Base-by-base conservation (phyloP, 1,139 yeast species). In the Kodamaea arcana region DNA sequence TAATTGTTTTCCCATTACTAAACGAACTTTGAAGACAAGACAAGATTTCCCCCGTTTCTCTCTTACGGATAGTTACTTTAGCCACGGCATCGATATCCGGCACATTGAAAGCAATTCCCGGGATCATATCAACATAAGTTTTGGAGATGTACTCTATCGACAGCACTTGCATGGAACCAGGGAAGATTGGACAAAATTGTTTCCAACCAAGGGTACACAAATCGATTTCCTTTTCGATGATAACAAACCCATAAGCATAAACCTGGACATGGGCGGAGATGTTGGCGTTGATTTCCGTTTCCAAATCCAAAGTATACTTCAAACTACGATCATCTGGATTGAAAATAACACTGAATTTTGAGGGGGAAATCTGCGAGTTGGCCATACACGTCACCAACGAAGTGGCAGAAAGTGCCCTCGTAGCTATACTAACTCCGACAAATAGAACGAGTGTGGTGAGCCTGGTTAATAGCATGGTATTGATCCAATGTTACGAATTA, bases 31-130 rank as follows among this genome's bases (percentile, higher is more conserved):
- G 90, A 37, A 83, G 67, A 60, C 94, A 83, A 24, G 85, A 83
- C 35, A 83, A 55, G 29, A 55, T 51, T 8, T 65, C 65, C 14
- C 72, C 71, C 16, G 73, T 59, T 11, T 41, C 40, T 14, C 46
- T 41, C 41, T 68, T 65, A 26, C 60, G 51, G 26, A 80, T 66
- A 29, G 50, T 48, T 13, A 83, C 69, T 54, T 77, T 76, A 6
- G 72, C 86, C 40, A 76, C 75, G 1, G 90, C 90, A 54, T 83
- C 94, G 39, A 83, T 76, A 58, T 83, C 88, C 1, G 94, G 94
- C 35, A 83, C 90, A 13, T 63, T 65, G 52, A 75, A 83, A 3
- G 92, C 85, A 40, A 83, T 81, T 4, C 79, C 82, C 0, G 92
- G 94, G 41, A 83, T 74, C 54, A 61, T 57, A 13, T 64, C 51